A percentile compares a stretch with the other conserved stretches of the same genome.
These are phyloP conservation scores for Coriaria nepalensis DNA, from an alignment of 306 rosid species.

Conservation along the genomic window DNA sequence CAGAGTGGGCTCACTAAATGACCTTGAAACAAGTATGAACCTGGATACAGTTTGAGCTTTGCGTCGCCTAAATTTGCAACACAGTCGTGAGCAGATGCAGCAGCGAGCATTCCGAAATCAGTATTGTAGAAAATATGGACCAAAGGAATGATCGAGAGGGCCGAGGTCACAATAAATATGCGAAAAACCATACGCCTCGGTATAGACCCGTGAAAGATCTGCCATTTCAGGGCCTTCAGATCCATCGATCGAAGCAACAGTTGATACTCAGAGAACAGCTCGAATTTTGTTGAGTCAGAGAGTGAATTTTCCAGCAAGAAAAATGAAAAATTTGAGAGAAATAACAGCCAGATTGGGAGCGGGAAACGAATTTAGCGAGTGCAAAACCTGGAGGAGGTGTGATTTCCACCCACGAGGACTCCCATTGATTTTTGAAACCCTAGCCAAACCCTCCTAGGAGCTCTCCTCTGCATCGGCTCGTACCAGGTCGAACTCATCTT, in stretches of 20 bases:
- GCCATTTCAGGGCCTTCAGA: slow-evolving; percentile 27
- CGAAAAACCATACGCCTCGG: slow-evolving; percentile 43
- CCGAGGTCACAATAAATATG: slow-evolving; percentile 39
- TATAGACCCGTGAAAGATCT: slow-evolving; percentile 34
- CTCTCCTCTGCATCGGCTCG: slow-evolving; percentile 30
- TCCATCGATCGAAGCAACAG: slow-evolving; percentile 18
- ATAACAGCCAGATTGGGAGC: slow-evolving; percentile 16
- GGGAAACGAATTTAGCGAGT: slow-evolving; percentile 39
- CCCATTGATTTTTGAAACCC: slow-evolving; percentile 68
- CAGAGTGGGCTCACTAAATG: slow-evolving; percentile 37
- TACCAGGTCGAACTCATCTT: slow-evolving; percentile 32
- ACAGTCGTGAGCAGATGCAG: slow-evolving; percentile 31
- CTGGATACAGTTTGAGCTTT: slow-evolving; percentile 14
- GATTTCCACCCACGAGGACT: slow-evolving; percentile 96
- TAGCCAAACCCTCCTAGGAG: slow-evolving; percentile 57
- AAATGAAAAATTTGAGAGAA: slow-evolving; percentile 7
- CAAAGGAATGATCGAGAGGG: slow-evolving; percentile 43
- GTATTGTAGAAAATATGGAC: slow-evolving; percentile 35
- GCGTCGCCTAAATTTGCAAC: slow-evolving; percentile 6
- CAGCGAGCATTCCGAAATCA: slow-evolving; percentile 30
- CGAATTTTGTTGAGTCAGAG: background rate
- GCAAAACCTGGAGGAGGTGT: slow-evolving; percentile 91
- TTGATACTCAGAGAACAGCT: background rate
- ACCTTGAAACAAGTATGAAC: slow-evolving; percentile 39
- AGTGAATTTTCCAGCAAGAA: no score